A percentile compares a stretch with the other conserved stretches of the same genome.
Conservation (phyloP, 2,329 filamentous ascomycete genomes). For the Microcera coccophila region DNA sequence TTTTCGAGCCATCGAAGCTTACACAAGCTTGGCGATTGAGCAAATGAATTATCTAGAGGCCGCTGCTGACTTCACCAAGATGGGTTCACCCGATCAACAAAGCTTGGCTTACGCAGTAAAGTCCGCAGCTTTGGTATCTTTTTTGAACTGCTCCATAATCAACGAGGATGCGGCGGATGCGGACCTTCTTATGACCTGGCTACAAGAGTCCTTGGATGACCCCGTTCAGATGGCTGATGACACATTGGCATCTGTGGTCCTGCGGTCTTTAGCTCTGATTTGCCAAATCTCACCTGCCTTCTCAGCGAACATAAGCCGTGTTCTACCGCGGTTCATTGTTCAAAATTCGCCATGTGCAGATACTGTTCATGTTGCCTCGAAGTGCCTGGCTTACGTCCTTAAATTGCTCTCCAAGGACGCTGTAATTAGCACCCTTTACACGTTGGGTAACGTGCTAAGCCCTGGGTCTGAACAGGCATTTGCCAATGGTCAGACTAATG, state of each 20-base stretch:
- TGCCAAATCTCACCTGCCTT: slow-evolving; percentile 70
- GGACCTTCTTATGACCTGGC: slow-evolving; percentile 76
- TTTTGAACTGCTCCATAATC: slow-evolving; percentile 77
- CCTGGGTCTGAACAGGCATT: slow-evolving; percentile 57
- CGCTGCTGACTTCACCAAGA: slow-evolving; percentile 76
- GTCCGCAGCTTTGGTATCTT: slow-evolving; percentile 74
- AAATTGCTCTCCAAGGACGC: slow-evolving; percentile 84
- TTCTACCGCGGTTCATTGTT: slow-evolving; percentile 82
- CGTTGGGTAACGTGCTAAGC: slow-evolving; percentile 90
- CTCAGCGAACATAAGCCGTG: slow-evolving; percentile 71
- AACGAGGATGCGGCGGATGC: slow-evolving; percentile 77
- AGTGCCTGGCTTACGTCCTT: slow-evolving; percentile 76
- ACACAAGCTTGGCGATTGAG: slow-evolving; percentile 71
- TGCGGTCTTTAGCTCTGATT: slow-evolving; percentile 78
- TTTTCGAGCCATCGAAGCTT: slow-evolving; percentile 54
- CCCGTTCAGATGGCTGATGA: slow-evolving; percentile 77
- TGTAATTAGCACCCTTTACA: slow-evolving; percentile 92
- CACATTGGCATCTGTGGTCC: slow-evolving; percentile 68
- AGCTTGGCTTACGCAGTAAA: slow-evolving; percentile 82
- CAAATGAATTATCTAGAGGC: slow-evolving; percentile 86
- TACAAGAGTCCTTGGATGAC: slow-evolving; percentile 78
- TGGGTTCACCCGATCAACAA: slow-evolving; percentile 84
- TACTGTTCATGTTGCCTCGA: slow-evolving; percentile 74
- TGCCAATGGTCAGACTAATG: slow-evolving; percentile 49
- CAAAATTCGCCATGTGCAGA: slow-evolving; percentile 68